Percentiles rank a stretch among this genome's conserved stretches.
Conservation (phyloP, 2,329 filamentous ascomycete genomes). For the Penicillium sp. region DNA sequence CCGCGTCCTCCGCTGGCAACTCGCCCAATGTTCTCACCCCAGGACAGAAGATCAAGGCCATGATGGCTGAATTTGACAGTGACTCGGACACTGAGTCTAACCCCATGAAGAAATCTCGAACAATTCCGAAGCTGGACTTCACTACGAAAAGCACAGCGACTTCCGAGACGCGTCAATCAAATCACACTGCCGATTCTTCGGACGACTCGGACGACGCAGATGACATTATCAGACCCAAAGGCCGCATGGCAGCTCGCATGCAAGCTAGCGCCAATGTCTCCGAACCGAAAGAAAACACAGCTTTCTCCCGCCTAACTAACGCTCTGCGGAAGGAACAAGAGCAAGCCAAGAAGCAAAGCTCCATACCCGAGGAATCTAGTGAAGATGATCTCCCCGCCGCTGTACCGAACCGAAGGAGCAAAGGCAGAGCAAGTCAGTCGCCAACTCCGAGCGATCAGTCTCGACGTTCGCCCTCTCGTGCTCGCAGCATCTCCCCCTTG, state of each 20-base stretch:
- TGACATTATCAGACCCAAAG: conserved; percentile 54
- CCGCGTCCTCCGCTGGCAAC: conserved; percentile 24
- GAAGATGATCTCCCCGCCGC: conserved; percentile 31
- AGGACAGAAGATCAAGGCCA: conserved; percentile 46
- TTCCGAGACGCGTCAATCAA: background rate
- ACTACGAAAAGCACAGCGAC: conserved; percentile 5
- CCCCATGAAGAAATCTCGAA: conserved; percentile 6
- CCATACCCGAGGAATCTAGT: conserved; percentile 9
- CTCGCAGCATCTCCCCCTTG: conserved; percentile 37
- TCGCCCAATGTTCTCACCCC: conserved; percentile 41
- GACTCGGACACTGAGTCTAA: conserved; percentile 46
- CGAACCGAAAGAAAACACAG: conserved; percentile 25
- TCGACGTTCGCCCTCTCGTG: conserved; percentile 19
- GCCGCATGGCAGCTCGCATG: conserved; percentile 62
- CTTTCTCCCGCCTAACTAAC: conserved; percentile 40
- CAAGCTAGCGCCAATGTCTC: conserved; percentile 36
- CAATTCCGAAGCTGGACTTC: conserved; percentile 17
- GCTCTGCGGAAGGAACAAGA: conserved; percentile 18
- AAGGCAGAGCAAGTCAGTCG: conserved; percentile 27
- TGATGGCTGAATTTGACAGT: conserved; percentile 46
- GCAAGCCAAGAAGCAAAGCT: conserved; percentile 11
- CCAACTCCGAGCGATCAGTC: conserved; percentile 25
- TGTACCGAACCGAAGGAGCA: conserved; percentile 26
- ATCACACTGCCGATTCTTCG: conserved; percentile 5
- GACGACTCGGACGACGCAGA: conserved; percentile 34